Conservation (phyloP, 176 grass and related monocot genomes). For the Alopecurus myosuroides region DNA sequence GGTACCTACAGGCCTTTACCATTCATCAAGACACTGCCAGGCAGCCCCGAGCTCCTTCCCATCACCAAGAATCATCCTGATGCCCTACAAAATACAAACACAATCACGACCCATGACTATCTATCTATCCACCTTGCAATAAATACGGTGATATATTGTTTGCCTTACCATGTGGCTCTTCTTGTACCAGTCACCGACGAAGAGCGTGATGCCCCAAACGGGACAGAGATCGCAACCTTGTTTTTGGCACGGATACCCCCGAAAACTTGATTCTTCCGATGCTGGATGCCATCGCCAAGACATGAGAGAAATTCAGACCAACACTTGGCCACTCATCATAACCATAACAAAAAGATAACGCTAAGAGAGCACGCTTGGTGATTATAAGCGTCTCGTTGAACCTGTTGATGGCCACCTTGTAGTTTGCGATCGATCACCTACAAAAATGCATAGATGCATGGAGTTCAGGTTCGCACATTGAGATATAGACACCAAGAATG, state of each 20-base stretch:
- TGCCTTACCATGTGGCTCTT: constrained; percentile 54
- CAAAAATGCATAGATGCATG: too few species aligned
- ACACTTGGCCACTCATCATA: too few species aligned
- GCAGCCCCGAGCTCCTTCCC: constrained; percentile 70
- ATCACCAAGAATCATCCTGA: constrained; percentile 67
- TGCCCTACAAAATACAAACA: constrained; percentile 36
- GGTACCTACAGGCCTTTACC: constrained; percentile 81
- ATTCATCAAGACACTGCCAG: constrained; percentile 82
- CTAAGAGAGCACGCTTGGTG: too few species aligned
- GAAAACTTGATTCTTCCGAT: too few species aligned
- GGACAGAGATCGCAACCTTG: constrained; percentile 55
- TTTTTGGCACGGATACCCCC: constrained; percentile 80
- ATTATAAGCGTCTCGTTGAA: too few species aligned
- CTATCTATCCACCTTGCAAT: not conserved
- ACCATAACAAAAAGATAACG: too few species aligned
- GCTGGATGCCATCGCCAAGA: too few species aligned
- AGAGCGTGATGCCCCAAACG: constrained; percentile 67
- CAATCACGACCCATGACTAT: not conserved
- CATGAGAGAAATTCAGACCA: too few species aligned
- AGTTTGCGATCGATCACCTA: too few species aligned
- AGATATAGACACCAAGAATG: too few species aligned
- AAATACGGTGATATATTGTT: not conserved
- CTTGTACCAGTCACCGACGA: constrained; percentile 87
- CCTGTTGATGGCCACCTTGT: too few species aligned
- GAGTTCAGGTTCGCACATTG: too few species aligned